Percentiles rank a stretch among this genome's conserved stretches.
phyloP scores from a whole-genome alignment of 2,329 filamentous ascomycete species.

The Hawksworthiomyces lignivorus region DNA sequence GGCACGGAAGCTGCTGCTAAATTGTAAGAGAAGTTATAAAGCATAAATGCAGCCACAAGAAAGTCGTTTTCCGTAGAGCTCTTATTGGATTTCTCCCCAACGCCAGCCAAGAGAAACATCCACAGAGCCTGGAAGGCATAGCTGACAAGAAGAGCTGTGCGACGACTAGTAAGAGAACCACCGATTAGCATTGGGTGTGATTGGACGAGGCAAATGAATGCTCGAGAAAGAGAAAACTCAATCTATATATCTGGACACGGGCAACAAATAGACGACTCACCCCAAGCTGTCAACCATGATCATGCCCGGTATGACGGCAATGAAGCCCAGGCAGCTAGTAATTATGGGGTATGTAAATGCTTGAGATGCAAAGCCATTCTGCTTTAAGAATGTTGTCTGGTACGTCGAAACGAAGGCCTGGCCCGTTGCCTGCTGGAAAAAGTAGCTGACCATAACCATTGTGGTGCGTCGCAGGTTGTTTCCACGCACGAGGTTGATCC shows the following conservation, averaged over 20 bases:
- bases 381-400: conserved; percentile 15
- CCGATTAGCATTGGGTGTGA: no score
- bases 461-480: conserved; percentile 14
- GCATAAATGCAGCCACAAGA: conserved; percentile 15
- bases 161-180: conserved; percentile 3
- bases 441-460: conserved; percentile 14
- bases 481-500: conserved; percentile 13
- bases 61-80: conserved; percentile 7
- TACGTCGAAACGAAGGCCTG: conserved; percentile 17
- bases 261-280: no score
- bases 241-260: no score
- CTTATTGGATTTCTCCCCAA: conserved; percentile 7
- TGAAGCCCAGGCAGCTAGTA: conserved; percentile 6
- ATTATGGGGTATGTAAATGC: conserved; percentile 16
- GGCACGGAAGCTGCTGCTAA: conserved; percentile 13
- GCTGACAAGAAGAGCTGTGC: conserved; percentile 9
- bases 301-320: conserved; percentile 10
- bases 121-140: conserved; percentile 11
- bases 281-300: conserved; percentile 5
- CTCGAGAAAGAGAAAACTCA: no score
- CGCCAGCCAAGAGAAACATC: conserved; percentile 14
- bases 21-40: conserved; percentile 14
- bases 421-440: conserved; percentile 12
- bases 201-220: background rate
- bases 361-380: conserved; percentile 12